A percentile compares a stretch with the other conserved stretches of the same genome.
These are phyloP conservation scores for Amphirosellinia nigrospora DNA, from an alignment of 495 filamentous ascomycete species.

Conservation along the genomic window DNA sequence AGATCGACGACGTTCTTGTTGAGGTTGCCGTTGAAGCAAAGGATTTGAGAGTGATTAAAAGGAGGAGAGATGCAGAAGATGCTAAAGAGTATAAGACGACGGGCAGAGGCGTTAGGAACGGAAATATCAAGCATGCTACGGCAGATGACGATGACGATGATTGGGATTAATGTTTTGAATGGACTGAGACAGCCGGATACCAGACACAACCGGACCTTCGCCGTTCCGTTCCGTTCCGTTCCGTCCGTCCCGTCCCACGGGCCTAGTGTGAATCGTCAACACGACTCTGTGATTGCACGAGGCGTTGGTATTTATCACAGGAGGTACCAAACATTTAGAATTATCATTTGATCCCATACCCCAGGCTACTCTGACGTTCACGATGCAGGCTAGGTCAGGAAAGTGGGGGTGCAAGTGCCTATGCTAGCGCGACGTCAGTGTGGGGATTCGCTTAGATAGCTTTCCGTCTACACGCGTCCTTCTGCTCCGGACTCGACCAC, in stretches of 20 bases:
- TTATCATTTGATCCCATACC: background rate
- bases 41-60: conserved; percentile 77
- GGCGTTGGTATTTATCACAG: background rate
- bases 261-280: conserved; percentile 4
- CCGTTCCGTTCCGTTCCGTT: background rate
- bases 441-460: conserved; percentile 15
- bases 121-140: conserved; percentile 45
- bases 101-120: conserved; percentile 53
- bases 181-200: conserved; percentile 7
- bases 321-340: background rate
- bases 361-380: background rate
- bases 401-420: conserved; percentile 1
- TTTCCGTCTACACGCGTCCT: conserved; percentile 8
- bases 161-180: conserved; percentile 66
- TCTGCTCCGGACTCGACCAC: background rate
- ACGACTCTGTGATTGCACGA: conserved; percentile 13
- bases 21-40: conserved; percentile 75
- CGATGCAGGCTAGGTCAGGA: background rate
- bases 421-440: conserved; percentile 23
- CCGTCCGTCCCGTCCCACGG: background rate
- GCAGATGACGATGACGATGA: conserved; percentile 73
- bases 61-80: conserved; percentile 65
- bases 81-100: conserved; percentile 54
- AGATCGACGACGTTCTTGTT: conserved; percentile 78
- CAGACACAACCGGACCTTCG: background rate